Conservation (phyloP, 2,329 filamentous ascomycete genomes). For the Microdochium paspali region DNA sequence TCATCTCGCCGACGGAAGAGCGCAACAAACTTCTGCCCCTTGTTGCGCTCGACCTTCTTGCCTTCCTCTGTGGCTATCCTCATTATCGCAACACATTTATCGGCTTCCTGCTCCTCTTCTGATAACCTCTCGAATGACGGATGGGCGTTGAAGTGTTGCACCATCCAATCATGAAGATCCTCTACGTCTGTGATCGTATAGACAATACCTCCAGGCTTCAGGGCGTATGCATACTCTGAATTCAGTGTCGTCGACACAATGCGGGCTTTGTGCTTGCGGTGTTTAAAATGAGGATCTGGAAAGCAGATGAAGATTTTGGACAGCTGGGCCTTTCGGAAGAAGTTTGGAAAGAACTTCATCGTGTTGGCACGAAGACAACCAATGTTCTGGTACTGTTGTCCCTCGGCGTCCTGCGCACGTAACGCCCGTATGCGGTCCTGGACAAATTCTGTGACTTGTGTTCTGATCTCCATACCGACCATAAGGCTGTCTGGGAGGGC, state of each 20-base stretch:
- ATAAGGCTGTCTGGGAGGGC: conserved; percentile 74
- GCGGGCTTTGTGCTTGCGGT: conserved; percentile 90
- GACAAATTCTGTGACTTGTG: conserved; percentile 83
- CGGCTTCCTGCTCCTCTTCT: conserved; percentile 56
- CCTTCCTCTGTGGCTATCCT: conserved; percentile 85
- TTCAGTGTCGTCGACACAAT: conserved; percentile 85
- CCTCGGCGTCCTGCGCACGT: conserved; percentile 50
- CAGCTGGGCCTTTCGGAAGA: conserved; percentile 75
- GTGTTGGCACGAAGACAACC: conserved; percentile 85
- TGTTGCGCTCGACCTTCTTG: conserved; percentile 89
- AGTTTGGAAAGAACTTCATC: conserved; percentile 99
- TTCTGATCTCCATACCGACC: conserved; percentile 86
- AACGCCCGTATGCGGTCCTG: conserved; percentile 79
- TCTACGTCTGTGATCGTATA: conserved; percentile 98
- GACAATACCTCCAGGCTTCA: conserved; percentile 74
- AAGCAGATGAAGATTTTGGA: conserved; percentile 96
- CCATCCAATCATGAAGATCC: conserved; percentile 90
- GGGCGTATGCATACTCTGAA: conserved; percentile 85
- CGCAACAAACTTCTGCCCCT: conserved; percentile 83
- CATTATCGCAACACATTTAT: conserved; percentile 69
- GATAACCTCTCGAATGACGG: conserved; percentile 69
- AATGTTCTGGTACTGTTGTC: conserved; percentile 68
- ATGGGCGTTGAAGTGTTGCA: conserved; percentile 70
- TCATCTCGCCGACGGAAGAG: conserved; percentile 75
- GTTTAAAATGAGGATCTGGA: conserved; percentile 96